These are phyloP conservation scores for Mycena venus DNA, from an alignment of 768 basidiomycete species.

Conservation along the genomic window DNA sequence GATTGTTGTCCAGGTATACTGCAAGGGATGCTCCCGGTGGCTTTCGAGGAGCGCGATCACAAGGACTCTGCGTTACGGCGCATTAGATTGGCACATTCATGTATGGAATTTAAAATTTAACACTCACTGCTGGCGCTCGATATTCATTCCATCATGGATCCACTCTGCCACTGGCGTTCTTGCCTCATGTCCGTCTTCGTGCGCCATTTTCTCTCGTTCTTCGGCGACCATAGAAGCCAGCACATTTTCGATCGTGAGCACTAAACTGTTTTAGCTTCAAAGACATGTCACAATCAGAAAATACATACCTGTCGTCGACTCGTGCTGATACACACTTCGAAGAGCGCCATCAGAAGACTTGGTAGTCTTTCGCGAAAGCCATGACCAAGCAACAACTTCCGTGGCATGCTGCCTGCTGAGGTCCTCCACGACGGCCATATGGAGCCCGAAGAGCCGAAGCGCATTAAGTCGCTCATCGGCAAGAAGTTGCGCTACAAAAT, in stretches of 20 bases:
- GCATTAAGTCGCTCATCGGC: slow-evolving; percentile 11
- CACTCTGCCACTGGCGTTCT: too few species aligned
- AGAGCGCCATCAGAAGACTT: not conserved
- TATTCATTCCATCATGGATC: slow-evolving; percentile 14
- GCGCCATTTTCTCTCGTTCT: not conserved
- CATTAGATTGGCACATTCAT: too few species aligned
- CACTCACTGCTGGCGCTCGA: slow-evolving; percentile 20
- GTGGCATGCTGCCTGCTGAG: slow-evolving; percentile 9
- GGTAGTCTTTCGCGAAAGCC: not conserved
- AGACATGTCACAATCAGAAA: too few species aligned
- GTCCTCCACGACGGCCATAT: too few species aligned
- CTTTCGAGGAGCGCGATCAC: not conserved
- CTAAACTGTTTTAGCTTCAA: not conserved
- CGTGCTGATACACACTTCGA: slow-evolving; percentile 20
- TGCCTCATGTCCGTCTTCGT: not conserved
- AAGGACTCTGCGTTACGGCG: not conserved
- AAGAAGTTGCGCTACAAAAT: too few species aligned
- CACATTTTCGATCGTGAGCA: too few species aligned
- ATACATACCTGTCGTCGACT: too few species aligned
- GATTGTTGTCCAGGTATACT: too few species aligned
- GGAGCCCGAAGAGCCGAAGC: slow-evolving; percentile 9
- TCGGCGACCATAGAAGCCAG: too few species aligned
- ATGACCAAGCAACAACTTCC: slow-evolving; percentile 8
- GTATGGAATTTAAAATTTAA: not conserved
- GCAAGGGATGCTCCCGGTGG: too few species aligned